Evolutionary conservation across 2,329 filamentous ascomycete genomes (phyloP).

Genomic region (Trichoderma sp.): DNA sequence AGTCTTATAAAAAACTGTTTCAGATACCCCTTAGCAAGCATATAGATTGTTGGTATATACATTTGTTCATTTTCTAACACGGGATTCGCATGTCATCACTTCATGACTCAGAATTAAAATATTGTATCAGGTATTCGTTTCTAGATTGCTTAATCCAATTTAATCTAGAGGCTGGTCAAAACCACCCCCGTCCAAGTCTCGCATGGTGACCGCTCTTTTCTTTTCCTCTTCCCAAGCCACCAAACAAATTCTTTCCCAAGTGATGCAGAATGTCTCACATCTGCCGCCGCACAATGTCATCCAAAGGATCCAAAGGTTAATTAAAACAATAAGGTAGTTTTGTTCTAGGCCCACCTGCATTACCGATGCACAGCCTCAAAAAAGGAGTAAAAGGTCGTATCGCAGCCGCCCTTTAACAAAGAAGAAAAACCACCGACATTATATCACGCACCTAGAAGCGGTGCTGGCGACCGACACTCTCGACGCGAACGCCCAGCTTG

Average conservation of each 20-base stretch:
- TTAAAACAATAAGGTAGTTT: conserved; percentile 30
- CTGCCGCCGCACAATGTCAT: conserved; percentile 28
- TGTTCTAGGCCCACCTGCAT: conserved; percentile 18
- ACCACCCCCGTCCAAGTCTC: neutral
- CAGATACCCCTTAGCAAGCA: neutral
- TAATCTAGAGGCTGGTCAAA: conserved; percentile 1
- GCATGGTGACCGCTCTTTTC: neutral
- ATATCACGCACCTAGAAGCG: conserved; percentile 34
- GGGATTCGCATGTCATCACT: neutral
- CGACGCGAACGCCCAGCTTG: conserved; percentile 51
- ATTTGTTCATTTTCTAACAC: neutral
- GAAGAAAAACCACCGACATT: neutral
- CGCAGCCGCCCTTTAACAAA: conserved; percentile 5
- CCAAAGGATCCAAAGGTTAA: conserved; percentile 26
- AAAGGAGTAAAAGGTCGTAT: conserved; percentile 20
- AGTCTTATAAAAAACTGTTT: neutral
- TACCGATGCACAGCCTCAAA: conserved; percentile 17
- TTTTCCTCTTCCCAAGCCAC: neutral
- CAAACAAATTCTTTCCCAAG: conserved; percentile 11
- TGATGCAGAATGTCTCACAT: conserved; percentile 26
- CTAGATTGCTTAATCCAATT: conserved; percentile 14
- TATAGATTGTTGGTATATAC: neutral
- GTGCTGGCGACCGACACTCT: conserved; percentile 52
- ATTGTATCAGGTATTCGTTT: neutral
- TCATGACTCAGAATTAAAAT: neutral